Evolutionary conservation across 2,329 filamentous ascomycete genomes (phyloP), one percentile per base, ranked within the genome.

Genomic region (Aspergillus felis): DNA sequence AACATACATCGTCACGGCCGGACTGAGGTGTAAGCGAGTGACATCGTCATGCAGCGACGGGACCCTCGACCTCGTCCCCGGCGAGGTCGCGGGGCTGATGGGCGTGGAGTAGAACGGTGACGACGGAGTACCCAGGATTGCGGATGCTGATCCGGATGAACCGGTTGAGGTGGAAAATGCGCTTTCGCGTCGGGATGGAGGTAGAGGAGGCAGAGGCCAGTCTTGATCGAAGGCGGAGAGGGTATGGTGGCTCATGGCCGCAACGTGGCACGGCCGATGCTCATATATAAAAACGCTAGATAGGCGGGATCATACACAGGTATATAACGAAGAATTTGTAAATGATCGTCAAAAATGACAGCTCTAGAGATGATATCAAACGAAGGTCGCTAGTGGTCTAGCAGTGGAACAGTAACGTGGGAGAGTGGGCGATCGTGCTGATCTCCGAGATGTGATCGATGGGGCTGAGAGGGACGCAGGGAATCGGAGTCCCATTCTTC

Each of bases 1-100:
- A 9, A 64, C 71, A 6, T 61, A 74, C 72, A 75, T 66, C 3
- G 72, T 73, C 57, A 74, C 70, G 7, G 64, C 64, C 3, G 69
- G 67, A 55, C 65, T 70, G 50, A 72, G 57, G 51, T 69, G 55
- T 6, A 73, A 54, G 4, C 71, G 66, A n/a, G 68, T 59, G 6
- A 70, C 64, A 48, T 74, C 69, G 54, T 72, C 68, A 53, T 68
- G 67, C 10, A 64, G 42, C 46, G 70, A 71, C 56, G 55, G 52
- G 32, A 65, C 69, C 46, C 70, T 61, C 53, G 69, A 69, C 25
- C 59, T 55, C 7, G 57, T 66, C 5, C 63, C 61, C 12, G 63
- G 63, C 17, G 68, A 64, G 7, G 61, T 57, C 1, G 65, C 57
- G 8, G 69, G 65, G 28, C 62, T 68, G 20, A 65, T 64, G 5